These are phyloP conservation scores for Leishmania tarentolae DNA, from an alignment of 208 protist genomes.

Conservation along the genomic window DNA sequence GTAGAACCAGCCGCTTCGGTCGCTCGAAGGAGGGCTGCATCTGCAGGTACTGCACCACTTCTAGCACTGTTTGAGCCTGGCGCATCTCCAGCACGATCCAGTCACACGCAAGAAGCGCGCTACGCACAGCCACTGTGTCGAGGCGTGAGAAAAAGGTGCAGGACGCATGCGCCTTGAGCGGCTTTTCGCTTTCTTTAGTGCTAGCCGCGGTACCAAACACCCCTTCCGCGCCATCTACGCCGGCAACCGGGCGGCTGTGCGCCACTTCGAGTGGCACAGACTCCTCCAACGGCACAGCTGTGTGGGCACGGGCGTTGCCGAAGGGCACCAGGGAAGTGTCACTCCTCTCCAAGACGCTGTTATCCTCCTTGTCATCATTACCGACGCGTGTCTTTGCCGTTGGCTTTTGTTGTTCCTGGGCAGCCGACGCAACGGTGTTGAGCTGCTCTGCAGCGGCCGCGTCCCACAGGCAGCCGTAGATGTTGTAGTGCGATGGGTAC, in stretches of 20 bases:
- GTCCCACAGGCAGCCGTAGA: conserved; percentile 83
- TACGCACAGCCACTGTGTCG: conserved; percentile 53
- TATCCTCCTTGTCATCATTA: background rate
- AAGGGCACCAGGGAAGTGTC: conserved; percentile 15
- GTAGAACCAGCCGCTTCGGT: conserved; percentile 82
- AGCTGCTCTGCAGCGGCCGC: conserved; percentile 41
- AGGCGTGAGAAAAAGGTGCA: conserved; percentile 57
- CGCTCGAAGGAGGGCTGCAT: conserved; percentile 53
- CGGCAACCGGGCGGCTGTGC: background rate
- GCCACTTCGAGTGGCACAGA: background rate
- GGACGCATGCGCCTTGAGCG: background rate
- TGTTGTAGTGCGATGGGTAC: conserved; percentile 48
- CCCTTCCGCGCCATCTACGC: background rate
- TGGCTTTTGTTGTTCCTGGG: background rate
- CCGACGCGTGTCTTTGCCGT: background rate
- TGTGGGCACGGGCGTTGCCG: conserved; percentile 3
- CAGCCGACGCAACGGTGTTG: conserved; percentile 2
- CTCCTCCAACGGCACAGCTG: background rate
- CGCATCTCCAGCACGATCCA: conserved; percentile 86
- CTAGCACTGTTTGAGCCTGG: conserved; percentile 82
- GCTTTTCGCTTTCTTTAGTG: background rate
- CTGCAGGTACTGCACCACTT: conserved; percentile 74
- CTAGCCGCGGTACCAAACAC: background rate
- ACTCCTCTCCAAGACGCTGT: conserved; percentile 10
- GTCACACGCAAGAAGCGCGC: conserved; percentile 67